Percentiles rank a stretch among this genome's conserved stretches.
phyloP scores from a whole-genome alignment of 345 rosid genomes.

The Pistacia vera region DNA sequence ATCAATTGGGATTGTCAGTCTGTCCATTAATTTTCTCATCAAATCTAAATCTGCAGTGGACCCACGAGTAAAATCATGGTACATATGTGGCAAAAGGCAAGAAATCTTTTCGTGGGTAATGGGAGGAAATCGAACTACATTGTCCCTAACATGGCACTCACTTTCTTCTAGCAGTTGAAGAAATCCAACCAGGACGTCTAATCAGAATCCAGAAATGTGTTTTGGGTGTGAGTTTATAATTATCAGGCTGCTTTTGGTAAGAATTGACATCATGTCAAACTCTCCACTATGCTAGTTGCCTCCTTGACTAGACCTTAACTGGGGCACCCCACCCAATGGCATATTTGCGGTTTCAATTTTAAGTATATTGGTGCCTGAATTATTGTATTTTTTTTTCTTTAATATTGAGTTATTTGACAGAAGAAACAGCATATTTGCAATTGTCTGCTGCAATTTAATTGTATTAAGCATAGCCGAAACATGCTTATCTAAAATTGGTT shows the following conservation, averaged over 20 bases:
- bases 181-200: conserved; percentile 14
- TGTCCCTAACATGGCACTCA: conserved; percentile 23
- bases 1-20: conserved; percentile 23
- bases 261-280: conserved; percentile 13
- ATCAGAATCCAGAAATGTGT: conserved; percentile 15
- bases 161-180: conserved; percentile 2
- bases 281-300: conserved; percentile 28
- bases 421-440: background rate
- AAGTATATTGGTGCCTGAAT: background rate
- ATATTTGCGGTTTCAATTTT: background rate
- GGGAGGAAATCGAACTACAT: conserved; percentile 7
- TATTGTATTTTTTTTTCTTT: background rate
- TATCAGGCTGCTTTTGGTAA: background rate
- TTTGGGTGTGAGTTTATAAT: background rate
- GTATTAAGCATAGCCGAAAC: no score
- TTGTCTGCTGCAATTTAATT: no score
- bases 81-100: conserved; percentile 21
- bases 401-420: background rate
- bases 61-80: conserved; percentile 24
- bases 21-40: conserved; percentile 11
- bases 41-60: conserved; percentile 16
- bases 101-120: conserved; percentile 24
- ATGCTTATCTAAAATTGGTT: no score
- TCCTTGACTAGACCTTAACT: conserved; percentile 17
- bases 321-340: conserved; percentile 8